Conservation (phyloP, 2,329 filamentous ascomycete species). For the Fusarium haematococcum region DNA sequence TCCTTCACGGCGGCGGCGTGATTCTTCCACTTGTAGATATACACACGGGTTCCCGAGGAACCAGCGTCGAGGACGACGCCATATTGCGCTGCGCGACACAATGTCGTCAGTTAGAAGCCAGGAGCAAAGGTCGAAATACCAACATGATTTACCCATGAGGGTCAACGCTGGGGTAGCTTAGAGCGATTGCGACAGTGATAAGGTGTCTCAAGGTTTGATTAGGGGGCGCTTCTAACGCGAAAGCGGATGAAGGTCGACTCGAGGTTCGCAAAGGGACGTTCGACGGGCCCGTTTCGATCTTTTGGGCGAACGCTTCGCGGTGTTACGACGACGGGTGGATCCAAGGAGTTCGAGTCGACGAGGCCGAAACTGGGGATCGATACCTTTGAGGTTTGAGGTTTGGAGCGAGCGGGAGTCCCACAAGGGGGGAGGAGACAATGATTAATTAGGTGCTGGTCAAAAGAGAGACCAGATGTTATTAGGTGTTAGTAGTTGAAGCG, state of each 20-base stretch:
- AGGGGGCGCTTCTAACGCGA: constrained; percentile 2
- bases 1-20: constrained; percentile 73
- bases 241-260: background rate
- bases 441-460: constrained; percentile 11
- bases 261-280: background rate
- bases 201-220: background rate
- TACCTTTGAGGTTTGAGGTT: constrained; percentile 8
- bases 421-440: background rate
- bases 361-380: constrained; percentile 11
- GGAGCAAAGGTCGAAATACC: constrained; percentile 26
- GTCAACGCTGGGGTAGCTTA: constrained; percentile 10
- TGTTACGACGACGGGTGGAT: constrained; percentile 30
- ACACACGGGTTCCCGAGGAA: constrained; percentile 94
- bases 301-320: constrained; percentile 8
- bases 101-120: constrained; percentile 27
- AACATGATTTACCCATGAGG: constrained; percentile 54
- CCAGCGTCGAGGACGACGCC: constrained; percentile 97
- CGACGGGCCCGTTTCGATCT: constrained; percentile 3
- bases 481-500: constrained; percentile 28
- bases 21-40: constrained; percentile 95
- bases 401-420: constrained; percentile 11
- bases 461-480: constrained; percentile 1
- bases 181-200: constrained; percentile 4
- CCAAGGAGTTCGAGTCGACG: constrained; percentile 18
- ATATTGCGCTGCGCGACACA: constrained; percentile 69